A percentile compares a stretch with the other conserved stretches of the same genome.
Conservation (phyloP, 176 grass and related monocot genomes). For the Eleusine coracana region DNA sequence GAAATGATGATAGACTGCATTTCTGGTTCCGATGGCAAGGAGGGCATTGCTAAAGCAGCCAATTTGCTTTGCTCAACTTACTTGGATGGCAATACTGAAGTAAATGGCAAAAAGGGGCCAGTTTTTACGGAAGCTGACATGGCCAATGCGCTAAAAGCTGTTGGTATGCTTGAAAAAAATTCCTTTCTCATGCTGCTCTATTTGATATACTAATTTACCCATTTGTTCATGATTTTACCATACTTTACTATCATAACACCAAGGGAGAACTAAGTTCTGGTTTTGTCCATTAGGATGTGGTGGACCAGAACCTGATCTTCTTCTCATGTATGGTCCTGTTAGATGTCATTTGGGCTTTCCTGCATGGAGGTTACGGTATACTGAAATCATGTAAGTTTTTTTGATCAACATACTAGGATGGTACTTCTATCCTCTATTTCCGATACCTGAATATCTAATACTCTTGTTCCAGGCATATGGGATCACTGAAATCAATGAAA, state of each 20-base stretch:
- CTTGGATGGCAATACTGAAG: conserved; percentile 43
- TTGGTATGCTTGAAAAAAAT: conserved; percentile 55
- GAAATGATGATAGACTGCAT: conserved; percentile 68
- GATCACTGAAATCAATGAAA: conserved; percentile 68
- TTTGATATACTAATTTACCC: conserved; percentile 29
- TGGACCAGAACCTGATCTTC: conserved; percentile 87
- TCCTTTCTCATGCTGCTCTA: conserved; percentile 5
- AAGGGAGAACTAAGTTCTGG: conserved; percentile 11
- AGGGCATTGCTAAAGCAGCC: conserved; percentile 86
- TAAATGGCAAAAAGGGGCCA: conserved; percentile 32
- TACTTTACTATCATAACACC: conserved; percentile 12
- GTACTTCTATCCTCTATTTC: neutral
- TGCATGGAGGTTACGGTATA: conserved; percentile 90
- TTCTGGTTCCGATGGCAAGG: conserved; percentile 86
- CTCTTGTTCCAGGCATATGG: conserved; percentile 82
- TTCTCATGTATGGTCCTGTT: conserved; percentile 79
- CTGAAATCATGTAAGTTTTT: conserved; percentile 89
- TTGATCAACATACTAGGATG: neutral
- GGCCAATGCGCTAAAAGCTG: conserved; percentile 62
- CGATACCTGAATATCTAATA: neutral
- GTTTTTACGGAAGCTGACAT: conserved; percentile 71
- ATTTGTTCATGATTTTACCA: conserved; percentile 13
- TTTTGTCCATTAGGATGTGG: conserved; percentile 64
- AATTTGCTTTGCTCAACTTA: conserved; percentile 68
- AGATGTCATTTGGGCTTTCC: conserved; percentile 97